These are phyloP conservation scores for Oryza brachyantha DNA, from an alignment of 176 grass and related monocot species.

Conservation along the genomic window DNA sequence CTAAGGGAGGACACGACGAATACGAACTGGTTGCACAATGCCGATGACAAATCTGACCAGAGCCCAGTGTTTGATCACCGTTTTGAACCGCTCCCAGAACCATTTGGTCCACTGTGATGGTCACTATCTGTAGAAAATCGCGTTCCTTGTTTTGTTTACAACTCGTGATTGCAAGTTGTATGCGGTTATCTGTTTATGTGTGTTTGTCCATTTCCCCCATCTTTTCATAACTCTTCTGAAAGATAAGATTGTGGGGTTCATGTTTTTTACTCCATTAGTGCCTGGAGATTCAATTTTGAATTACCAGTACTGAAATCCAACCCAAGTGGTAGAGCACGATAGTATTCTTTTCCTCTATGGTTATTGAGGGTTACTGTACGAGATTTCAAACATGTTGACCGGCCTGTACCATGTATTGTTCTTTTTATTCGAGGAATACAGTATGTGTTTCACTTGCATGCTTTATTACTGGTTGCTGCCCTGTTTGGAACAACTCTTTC, in stretches of 20 bases:
- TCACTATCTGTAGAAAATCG: conserved; percentile 36
- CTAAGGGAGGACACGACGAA: conserved; percentile 81
- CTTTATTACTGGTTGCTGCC: not conserved
- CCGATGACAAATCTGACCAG: conserved; percentile 79
- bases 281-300: conserved; percentile 13
- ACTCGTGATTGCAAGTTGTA: conserved; percentile 13
- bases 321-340: not conserved
- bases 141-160: not conserved
- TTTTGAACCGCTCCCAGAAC: conserved; percentile 85
- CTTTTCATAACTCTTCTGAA: conserved; percentile 39
- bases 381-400: not conserved
- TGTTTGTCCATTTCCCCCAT: conserved; percentile 39
- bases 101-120: conserved; percentile 69
- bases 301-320: not conserved
- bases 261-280: not conserved
- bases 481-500: not conserved
- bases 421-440: not conserved
- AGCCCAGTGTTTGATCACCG: conserved; percentile 80
- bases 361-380: not conserved
- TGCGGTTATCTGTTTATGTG: not conserved
- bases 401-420: not conserved
- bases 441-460: conserved; percentile 1
- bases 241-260: conserved; percentile 58
- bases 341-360: not conserved
- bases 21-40: conserved; percentile 75